These are phyloP conservation scores for Penicillium sp. DNA, from an alignment of 2,329 filamentous ascomycete genomes.

Conservation along the genomic window DNA sequence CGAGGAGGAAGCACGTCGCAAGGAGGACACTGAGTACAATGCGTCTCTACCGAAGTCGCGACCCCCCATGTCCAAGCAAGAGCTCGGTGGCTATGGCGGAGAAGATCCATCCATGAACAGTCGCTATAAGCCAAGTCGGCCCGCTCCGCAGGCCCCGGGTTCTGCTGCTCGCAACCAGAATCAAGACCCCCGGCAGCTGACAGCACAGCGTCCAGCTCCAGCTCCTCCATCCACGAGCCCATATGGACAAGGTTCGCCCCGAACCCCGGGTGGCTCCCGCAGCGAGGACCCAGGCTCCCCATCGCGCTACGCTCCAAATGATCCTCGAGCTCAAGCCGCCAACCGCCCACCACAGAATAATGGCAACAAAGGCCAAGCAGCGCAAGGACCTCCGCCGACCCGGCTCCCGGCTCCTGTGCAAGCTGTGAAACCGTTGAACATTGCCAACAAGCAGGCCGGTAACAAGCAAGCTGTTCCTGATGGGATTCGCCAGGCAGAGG, in stretches of 20 bases:
- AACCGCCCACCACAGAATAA: conserved; percentile 43
- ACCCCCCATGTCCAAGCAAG: conserved; percentile 77
- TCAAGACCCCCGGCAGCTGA: conserved; percentile 50
- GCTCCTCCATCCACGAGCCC: conserved; percentile 53
- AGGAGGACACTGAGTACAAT: conserved; percentile 78
- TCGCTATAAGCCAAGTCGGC: conserved; percentile 78
- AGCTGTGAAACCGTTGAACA: conserved; percentile 70
- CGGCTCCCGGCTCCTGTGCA: conserved; percentile 53
- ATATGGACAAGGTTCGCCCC: conserved; percentile 32
- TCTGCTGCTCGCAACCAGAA: conserved; percentile 47
- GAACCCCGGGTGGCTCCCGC: conserved; percentile 30
- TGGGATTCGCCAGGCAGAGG: conserved; percentile 81
- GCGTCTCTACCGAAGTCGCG: conserved; percentile 78
- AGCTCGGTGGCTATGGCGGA: conserved; percentile 66
- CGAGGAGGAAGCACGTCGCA: conserved; percentile 52
- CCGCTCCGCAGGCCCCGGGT: conserved; percentile 71
- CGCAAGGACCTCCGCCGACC: conserved; percentile 49
- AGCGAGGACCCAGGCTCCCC: conserved; percentile 35
- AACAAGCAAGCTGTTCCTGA: conserved; percentile 50
- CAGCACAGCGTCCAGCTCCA: conserved; percentile 78
- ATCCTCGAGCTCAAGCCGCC: conserved; percentile 37
- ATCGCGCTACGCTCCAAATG: conserved; percentile 31
- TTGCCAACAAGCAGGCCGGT: conserved; percentile 58
- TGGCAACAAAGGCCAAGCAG: conserved; percentile 37
- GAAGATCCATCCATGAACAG: conserved; percentile 44